Percentiles rank a stretch among this genome's conserved stretches.
phyloP scores from a whole-genome alignment of 1,139 yeast genomes.

The Saccharomyces hybrid region DNA sequence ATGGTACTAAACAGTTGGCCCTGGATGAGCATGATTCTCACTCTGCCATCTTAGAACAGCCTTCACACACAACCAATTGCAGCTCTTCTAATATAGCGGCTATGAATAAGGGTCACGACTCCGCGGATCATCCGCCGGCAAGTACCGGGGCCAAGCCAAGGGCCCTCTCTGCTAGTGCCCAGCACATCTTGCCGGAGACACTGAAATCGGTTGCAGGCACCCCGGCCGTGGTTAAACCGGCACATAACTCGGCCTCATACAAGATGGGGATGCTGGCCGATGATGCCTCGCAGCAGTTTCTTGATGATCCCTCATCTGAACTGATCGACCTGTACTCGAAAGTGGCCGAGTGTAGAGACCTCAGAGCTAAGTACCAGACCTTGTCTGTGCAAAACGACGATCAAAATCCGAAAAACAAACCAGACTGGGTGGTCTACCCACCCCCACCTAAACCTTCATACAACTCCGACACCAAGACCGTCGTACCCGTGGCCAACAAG shows the following conservation, averaged over 20 bases:
- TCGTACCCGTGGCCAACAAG: conserved; percentile 32
- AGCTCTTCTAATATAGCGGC: neutral
- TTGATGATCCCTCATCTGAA: conserved; percentile 61
- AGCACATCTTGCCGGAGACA: conserved; percentile 25
- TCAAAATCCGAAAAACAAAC: conserved; percentile 74
- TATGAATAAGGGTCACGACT: neutral
- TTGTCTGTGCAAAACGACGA: conserved; percentile 64
- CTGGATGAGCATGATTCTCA: conserved; percentile 16
- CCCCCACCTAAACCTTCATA: conserved; percentile 92
- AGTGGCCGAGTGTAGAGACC: conserved; percentile 62
- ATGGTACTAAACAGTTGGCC: conserved; percentile 29
- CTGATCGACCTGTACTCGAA: conserved; percentile 62
- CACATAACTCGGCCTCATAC: conserved; percentile 23
- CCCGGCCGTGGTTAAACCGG: conserved; percentile 8
- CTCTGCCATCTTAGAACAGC: conserved; percentile 15
- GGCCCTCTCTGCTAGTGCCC: conserved; percentile 26
- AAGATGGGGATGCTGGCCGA: conserved; percentile 54
- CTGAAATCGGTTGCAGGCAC: conserved; percentile 12
- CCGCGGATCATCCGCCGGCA: neutral
- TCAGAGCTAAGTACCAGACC: conserved; percentile 70
- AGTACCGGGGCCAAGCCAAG: conserved; percentile 10
- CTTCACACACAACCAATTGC: conserved; percentile 4
- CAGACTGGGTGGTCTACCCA: conserved; percentile 77
- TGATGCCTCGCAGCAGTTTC: conserved; percentile 53
- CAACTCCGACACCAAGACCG: conserved; percentile 60